A percentile compares a stretch with the other conserved stretches of the same genome.
These are phyloP conservation scores for Monilinia aucupariae DNA, from an alignment of 2,329 filamentous ascomycete species.

Conservation along the genomic window DNA sequence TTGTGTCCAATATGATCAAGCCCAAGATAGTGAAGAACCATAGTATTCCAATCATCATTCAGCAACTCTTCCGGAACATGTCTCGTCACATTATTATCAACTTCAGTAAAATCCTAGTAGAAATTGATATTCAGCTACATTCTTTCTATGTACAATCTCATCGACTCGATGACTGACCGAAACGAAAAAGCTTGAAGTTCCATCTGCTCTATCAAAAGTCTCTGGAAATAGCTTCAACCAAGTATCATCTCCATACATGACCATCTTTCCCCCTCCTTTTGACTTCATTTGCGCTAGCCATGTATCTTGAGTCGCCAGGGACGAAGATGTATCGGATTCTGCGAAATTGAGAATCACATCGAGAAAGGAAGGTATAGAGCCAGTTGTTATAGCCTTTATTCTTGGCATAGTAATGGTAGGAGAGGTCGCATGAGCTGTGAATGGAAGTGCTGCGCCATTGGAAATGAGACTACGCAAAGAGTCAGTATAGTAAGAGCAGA, in stretches of 20 bases:
- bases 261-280: conserved; percentile 63
- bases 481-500: conserved; percentile 12
- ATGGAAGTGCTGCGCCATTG: conserved; percentile 82
- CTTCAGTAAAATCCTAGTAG: conserved; percentile 85
- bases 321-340: conserved; percentile 87
- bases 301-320: conserved; percentile 81
- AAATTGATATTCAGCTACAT: conserved; percentile 29
- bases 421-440: conserved; percentile 91
- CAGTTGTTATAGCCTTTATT: conserved; percentile 94
- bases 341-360: conserved; percentile 96
- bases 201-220: conserved; percentile 81
- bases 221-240: conserved; percentile 95
- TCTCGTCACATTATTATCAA: conserved; percentile 94
- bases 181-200: conserved; percentile 97
- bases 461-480: conserved; percentile 25
- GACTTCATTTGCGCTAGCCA: conserved; percentile 92
- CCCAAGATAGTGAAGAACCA: conserved; percentile 93
- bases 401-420: conserved; percentile 98
- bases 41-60: conserved; percentile 79
- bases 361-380: conserved; percentile 95
- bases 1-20: conserved; percentile 98
- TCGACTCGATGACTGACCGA: conserved; percentile 57
- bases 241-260: conserved; percentile 97
- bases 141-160: conserved; percentile 25
- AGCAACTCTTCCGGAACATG: conserved; percentile 73